These are phyloP conservation scores for Fagopyrum esculentum DNA, from an alignment of 148 eudicot genomes.

Conservation along the genomic window DNA sequence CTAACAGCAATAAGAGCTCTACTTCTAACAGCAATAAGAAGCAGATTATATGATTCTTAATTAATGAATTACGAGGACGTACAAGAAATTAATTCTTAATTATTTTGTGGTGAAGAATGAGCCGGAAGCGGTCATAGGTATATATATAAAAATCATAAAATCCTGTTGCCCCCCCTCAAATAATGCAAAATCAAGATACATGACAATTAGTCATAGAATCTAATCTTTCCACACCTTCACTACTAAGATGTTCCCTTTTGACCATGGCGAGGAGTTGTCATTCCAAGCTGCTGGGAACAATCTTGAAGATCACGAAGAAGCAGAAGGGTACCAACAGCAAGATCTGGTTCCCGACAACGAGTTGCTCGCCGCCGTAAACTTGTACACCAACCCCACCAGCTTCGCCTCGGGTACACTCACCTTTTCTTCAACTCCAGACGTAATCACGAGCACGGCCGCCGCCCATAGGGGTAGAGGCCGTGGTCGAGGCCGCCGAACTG, in stretches of 20 bases:
- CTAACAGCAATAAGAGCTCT: too few relatives aligned
- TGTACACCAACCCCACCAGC: background rate
- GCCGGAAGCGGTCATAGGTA: background rate
- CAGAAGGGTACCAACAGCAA: background rate
- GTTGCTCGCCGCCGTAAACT: background rate
- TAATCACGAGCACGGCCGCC: background rate
- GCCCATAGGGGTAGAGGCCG: background rate
- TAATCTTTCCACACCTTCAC: background rate
- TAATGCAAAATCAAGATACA: background rate
- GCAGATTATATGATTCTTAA: too few relatives aligned
- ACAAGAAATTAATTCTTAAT: background rate
- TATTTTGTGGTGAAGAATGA: background rate
- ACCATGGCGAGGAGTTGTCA: background rate
- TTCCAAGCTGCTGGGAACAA: background rate
- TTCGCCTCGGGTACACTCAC: background rate
- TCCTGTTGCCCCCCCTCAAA: background rate
- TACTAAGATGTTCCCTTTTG: background rate
- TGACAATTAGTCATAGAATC: too few relatives aligned
- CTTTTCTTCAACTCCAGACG: background rate
- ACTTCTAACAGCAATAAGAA: too few relatives aligned
- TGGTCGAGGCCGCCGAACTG: background rate
- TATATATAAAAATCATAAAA: background rate
- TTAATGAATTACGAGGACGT: too few relatives aligned
- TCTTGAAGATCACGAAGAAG: background rate
- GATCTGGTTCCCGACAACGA: constrained; percentile 3